These are phyloP conservation scores for Staphylotrichum longicolle DNA, from an alignment of 495 filamentous ascomycete genomes.

Conservation along the genomic window DNA sequence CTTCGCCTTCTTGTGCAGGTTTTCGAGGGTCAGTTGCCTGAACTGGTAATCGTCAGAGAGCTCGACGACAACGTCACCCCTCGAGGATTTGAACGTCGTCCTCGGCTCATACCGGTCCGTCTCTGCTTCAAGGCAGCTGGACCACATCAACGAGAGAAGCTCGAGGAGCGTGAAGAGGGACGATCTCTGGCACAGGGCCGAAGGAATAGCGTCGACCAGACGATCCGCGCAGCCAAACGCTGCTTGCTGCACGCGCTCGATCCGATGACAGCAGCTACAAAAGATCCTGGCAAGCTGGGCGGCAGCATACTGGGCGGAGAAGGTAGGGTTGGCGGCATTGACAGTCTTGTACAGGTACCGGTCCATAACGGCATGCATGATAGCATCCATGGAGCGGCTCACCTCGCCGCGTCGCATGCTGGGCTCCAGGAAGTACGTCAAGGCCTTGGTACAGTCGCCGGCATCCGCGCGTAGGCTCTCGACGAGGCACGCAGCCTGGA, in stretches of 20 bases:
- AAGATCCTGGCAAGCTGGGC: slow-evolving; percentile 82
- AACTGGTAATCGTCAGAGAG: slow-evolving; percentile 85
- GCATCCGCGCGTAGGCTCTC: slow-evolving; percentile 78
- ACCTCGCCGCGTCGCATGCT: slow-evolving; percentile 75
- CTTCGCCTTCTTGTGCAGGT: slow-evolving; percentile 73
- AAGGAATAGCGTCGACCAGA: slow-evolving; percentile 79
- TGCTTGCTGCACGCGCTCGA: slow-evolving; percentile 81
- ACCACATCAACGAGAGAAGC: slow-evolving; percentile 89
- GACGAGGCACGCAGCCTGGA: slow-evolving; percentile 80
- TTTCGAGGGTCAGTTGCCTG: slow-evolving; percentile 71
- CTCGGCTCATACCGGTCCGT: slow-evolving; percentile 89
- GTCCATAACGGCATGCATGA: slow-evolving; percentile 69
- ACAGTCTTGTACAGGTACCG: slow-evolving; percentile 71
- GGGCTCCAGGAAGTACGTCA: slow-evolving; percentile 89
- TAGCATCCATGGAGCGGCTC: slow-evolving; percentile 80
- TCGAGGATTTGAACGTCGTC: slow-evolving; percentile 69
- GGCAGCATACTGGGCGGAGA: slow-evolving; percentile 82
- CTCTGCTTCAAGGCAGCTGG: slow-evolving; percentile 87
- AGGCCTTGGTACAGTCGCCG: slow-evolving; percentile 82
- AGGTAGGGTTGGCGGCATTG: slow-evolving; percentile 64
- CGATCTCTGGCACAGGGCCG: slow-evolving; percentile 81
- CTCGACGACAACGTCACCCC: slow-evolving; percentile 76
- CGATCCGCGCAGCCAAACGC: slow-evolving; percentile 78
- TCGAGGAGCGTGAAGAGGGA: slow-evolving; percentile 91
- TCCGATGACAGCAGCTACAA: slow-evolving; percentile 84